Conservation (phyloP, 495 filamentous ascomycete genomes). For the Peziza echinospora region DNA sequence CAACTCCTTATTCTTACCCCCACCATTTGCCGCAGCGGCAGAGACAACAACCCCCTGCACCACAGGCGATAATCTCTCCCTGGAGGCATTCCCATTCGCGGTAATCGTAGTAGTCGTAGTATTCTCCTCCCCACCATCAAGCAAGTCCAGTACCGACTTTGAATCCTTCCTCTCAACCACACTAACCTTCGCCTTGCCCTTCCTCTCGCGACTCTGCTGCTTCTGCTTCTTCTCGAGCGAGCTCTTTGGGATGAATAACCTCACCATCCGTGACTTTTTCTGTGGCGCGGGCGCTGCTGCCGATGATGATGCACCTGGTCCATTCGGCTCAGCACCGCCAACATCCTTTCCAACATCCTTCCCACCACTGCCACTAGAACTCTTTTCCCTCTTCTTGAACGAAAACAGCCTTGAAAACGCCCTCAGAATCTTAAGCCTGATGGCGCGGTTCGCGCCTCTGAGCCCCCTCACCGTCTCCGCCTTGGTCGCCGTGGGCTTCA, state of each 20-base stretch:
- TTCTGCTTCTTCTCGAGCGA: not conserved
- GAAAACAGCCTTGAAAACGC: not conserved
- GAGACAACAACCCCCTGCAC: too few relatives aligned
- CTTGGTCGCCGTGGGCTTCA: not conserved
- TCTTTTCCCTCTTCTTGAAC: not conserved
- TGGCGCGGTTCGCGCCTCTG: not conserved
- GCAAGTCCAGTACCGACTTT: not conserved
- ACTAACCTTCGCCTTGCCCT: not conserved
- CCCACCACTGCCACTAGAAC: too few relatives aligned
- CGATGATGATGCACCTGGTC: too few relatives aligned
- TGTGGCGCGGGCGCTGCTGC: not conserved
- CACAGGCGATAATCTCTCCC: too few relatives aligned
- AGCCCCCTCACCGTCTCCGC: not conserved
- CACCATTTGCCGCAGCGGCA: not conserved
- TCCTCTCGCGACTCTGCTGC: not conserved
- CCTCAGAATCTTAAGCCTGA: not conserved
- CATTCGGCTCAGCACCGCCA: not conserved
- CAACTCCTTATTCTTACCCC: too few relatives aligned
- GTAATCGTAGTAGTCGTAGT: too few relatives aligned
- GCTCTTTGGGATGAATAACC: not conserved
- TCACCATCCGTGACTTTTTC: not conserved
- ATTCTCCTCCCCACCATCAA: too few relatives aligned
- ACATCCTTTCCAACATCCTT: not conserved
- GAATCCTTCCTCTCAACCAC: not conserved
- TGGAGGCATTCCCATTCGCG: too few relatives aligned